phyloP scores from a whole-genome alignment of 2,329 filamentous ascomycete genomes.

The Colletotrichum gigasporum region DNA sequence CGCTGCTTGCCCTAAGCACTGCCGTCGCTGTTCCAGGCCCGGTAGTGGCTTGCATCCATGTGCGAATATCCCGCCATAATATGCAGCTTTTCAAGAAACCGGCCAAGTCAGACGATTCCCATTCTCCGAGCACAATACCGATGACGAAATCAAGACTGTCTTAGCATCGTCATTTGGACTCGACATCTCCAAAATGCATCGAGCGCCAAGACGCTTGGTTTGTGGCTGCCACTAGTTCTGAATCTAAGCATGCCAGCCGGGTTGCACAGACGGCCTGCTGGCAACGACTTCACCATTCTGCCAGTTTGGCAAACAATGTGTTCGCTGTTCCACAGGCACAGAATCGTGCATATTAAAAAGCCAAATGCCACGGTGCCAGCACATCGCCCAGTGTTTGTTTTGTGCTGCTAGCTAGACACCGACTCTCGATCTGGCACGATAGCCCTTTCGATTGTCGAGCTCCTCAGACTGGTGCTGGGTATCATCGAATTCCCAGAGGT shows the following conservation, averaged over 20 bases:
- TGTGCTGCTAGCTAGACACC: too few species aligned
- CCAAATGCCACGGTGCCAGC: background rate
- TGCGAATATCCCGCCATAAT: background rate
- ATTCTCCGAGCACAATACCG: background rate
- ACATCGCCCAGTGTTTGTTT: too few species aligned
- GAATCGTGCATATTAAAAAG: background rate
- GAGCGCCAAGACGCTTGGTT: background rate
- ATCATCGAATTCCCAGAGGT: too few species aligned
- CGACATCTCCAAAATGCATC: background rate
- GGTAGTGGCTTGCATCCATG: background rate
- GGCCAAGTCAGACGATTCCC: background rate
- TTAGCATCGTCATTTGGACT: background rate
- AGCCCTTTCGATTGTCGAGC: too few species aligned
- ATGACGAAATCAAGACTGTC: background rate
- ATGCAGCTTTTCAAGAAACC: background rate
- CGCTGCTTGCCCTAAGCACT: background rate
- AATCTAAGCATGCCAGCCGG: background rate
- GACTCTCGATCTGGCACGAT: too few species aligned
- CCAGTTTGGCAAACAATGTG: background rate
- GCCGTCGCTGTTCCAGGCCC: background rate
- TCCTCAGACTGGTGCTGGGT: too few species aligned
- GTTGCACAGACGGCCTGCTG: background rate
- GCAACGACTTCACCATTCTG: conserved; percentile 6
- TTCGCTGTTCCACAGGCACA: too few species aligned
- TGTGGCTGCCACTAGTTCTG: background rate